These are phyloP conservation scores for Curvularia sp. DNA, from an alignment of 2,329 filamentous ascomycete genomes.

Conservation along the genomic window DNA sequence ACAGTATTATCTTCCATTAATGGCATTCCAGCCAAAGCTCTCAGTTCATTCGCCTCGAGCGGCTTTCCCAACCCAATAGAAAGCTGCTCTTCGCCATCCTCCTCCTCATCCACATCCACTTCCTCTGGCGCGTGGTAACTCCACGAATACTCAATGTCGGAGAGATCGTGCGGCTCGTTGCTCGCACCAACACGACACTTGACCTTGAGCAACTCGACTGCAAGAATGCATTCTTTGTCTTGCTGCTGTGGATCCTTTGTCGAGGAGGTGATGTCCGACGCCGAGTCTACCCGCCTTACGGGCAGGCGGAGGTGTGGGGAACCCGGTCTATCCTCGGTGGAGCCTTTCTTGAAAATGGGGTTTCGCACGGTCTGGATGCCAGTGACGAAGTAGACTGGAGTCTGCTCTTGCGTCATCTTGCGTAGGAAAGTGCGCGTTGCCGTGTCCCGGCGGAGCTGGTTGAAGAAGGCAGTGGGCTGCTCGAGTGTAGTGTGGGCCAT, in stretches of 20 bases:
- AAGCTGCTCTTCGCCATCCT: constrained; percentile 26
- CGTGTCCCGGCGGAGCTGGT: constrained; percentile 30
- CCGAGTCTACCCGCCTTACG: constrained; percentile 36
- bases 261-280: constrained; percentile 12
- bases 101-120: constrained; percentile 25
- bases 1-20: constrained; percentile 21
- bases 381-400: constrained; percentile 52
- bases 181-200: constrained; percentile 31
- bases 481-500: constrained; percentile 24
- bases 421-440: constrained; percentile 30
- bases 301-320: constrained; percentile 17
- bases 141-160: constrained; percentile 39
- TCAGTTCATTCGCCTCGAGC: constrained; percentile 28
- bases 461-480: constrained; percentile 30
- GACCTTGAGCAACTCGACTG: constrained; percentile 37
- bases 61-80: constrained; percentile 39
- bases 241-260: background rate
- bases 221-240: constrained; percentile 24
- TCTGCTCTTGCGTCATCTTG: constrained; percentile 54
- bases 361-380: constrained; percentile 55
- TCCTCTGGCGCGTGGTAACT: constrained; percentile 34
- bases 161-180: constrained; percentile 37
- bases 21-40: constrained; percentile 29
- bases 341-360: constrained; percentile 29
- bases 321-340: constrained; percentile 9